These are phyloP conservation scores for Mytilinidion resinicola DNA, from an alignment of 495 filamentous ascomycete species.

Conservation along the genomic window DNA sequence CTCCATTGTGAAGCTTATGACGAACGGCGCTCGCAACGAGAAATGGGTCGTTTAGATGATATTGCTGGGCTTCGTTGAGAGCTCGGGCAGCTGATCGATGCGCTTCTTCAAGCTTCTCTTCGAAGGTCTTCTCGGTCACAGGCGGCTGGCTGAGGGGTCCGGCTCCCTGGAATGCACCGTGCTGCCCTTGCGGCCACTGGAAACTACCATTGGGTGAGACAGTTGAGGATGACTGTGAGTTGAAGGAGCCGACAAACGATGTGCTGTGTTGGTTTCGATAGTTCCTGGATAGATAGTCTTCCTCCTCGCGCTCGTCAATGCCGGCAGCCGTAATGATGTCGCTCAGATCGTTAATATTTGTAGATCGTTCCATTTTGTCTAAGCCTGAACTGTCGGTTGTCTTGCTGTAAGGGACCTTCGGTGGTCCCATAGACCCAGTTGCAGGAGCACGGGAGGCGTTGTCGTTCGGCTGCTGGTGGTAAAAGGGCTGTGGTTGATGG, in stretches of 20 bases:
- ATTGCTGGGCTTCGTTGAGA: conserved; percentile 46
- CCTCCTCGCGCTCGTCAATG: conserved; percentile 78
- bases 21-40: conserved; percentile 39
- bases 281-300: conserved; percentile 59
- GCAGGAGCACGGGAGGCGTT: conserved; percentile 36
- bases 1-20: conserved; percentile 43
- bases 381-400: conserved; percentile 27
- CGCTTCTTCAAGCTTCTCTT: conserved; percentile 46
- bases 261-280: conserved; percentile 40
- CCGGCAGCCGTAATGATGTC: conserved; percentile 75
- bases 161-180: conserved; percentile 50
- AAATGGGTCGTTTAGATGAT: conserved; percentile 56
- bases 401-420: conserved; percentile 53
- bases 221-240: conserved; percentile 38
- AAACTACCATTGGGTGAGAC: conserved; percentile 42
- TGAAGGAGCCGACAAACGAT: conserved; percentile 32
- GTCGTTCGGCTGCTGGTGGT: conserved; percentile 27
- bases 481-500: conserved; percentile 27
- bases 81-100: conserved; percentile 43
- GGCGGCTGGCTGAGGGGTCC: conserved; percentile 51
- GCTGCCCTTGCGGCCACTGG: conserved; percentile 44
- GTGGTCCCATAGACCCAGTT: conserved; percentile 70
- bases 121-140: conserved; percentile 38
- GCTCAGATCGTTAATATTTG: conserved; percentile 63
- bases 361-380: conserved; percentile 47